phyloP scores from a whole-genome alignment of 139 green algal genomes.

The Volvox reticuliferus region DNA sequence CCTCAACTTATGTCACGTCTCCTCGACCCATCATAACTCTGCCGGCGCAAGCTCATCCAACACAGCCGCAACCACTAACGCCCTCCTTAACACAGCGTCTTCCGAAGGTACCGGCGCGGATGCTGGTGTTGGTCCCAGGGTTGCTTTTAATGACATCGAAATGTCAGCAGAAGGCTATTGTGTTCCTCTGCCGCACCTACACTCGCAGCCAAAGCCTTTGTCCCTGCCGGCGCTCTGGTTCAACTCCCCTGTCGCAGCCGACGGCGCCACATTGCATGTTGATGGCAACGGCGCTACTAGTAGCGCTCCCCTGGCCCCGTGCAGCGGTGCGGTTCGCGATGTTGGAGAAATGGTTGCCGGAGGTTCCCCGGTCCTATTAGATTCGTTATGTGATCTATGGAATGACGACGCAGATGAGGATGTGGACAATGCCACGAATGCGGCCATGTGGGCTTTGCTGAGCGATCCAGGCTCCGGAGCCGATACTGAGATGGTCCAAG shows the following conservation, averaged over 20 bases:
- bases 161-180: not conserved
- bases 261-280: not conserved
- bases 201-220: not conserved
- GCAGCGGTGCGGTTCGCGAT: not conserved
- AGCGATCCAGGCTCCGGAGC: not conserved
- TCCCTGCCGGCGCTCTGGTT: too few relatives aligned
- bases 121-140: not conserved
- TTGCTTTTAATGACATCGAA: too few relatives aligned
- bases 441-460: not conserved
- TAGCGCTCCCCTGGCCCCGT: too few relatives aligned
- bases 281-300: not conserved
- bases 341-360: not conserved
- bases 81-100: not conserved
- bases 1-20: not conserved
- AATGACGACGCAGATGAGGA: constrained; percentile 2
- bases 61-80: not conserved
- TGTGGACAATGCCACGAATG: not conserved
- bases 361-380: not conserved
- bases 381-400: not conserved
- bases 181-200: not conserved
- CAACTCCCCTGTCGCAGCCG: too few relatives aligned
- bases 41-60: not conserved
- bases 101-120: not conserved
- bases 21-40: not conserved
- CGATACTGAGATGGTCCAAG: not conserved